Conservation (phyloP, 192 early-diverging fungal genomes). For the Dissophora globulifera region DNA sequence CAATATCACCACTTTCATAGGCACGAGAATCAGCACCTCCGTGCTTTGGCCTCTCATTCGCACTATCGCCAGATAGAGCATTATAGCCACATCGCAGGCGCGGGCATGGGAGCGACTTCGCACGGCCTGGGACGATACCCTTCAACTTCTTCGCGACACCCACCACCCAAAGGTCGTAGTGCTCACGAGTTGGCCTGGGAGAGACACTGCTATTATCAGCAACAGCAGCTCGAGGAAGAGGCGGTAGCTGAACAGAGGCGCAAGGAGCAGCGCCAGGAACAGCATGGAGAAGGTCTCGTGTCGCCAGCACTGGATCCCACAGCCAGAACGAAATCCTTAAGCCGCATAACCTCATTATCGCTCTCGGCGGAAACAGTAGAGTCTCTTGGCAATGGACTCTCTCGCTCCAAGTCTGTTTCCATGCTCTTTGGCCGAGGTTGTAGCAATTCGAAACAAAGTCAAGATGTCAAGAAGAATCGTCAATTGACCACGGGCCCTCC, state of each 20-base stretch:
- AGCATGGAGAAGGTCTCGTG: neutral
- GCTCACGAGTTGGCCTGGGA: slow-evolving; percentile 46
- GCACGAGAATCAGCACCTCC: neutral
- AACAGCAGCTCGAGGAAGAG: slow-evolving; percentile 32
- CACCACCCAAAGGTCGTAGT: slow-evolving; percentile 9
- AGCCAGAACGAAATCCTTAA: slow-evolving; percentile 20
- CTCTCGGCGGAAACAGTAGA: slow-evolving; percentile 10
- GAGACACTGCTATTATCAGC: slow-evolving; percentile 45
- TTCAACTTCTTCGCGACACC: neutral
- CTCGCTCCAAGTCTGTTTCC: slow-evolving; percentile 4
- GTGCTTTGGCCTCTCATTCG: neutral
- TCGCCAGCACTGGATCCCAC: neutral
- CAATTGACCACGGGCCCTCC: no score
- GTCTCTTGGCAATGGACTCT: slow-evolving; percentile 14
- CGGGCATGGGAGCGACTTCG: neutral
- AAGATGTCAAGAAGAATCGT: neutral
- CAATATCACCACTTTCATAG: neutral
- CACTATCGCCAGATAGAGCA: neutral
- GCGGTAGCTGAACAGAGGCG: slow-evolving; percentile 20
- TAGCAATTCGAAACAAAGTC: neutral
- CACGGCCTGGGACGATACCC: slow-evolving; percentile 2
- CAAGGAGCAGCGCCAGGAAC: slow-evolving; percentile 8
- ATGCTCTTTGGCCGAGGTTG: neutral
- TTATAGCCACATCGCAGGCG: no score
- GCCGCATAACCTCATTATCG: slow-evolving; percentile 7